Evolutionary conservation across 352 stramenopile species (phyloP).

Genomic region (Aphanomyces euteiches): DNA sequence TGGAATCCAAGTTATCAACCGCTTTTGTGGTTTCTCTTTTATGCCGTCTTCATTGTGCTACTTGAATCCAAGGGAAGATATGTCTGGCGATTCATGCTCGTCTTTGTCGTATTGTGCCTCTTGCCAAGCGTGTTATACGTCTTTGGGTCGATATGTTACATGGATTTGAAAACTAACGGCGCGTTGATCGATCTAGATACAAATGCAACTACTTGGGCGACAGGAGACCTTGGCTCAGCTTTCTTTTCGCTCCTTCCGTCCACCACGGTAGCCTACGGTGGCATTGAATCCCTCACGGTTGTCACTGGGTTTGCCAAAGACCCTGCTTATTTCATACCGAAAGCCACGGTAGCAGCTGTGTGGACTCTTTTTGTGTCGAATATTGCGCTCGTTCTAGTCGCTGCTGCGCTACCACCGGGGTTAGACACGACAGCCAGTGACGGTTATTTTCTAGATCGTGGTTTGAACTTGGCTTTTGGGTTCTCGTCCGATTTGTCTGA

Average conservation of each 20-base stretch:
- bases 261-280: slow-evolving; percentile 6
- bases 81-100: slow-evolving; percentile 3
- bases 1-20: slow-evolving; percentile 28
- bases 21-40: slow-evolving; percentile 36
- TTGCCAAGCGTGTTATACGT: slow-evolving; percentile 1
- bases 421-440: neutral
- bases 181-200: neutral
- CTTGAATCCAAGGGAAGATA: no score
- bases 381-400: neutral
- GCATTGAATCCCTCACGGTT: slow-evolving; percentile 15
- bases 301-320: neutral
- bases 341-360: neutral
- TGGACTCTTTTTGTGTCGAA: slow-evolving; percentile 19
- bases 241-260: slow-evolving; percentile 3
- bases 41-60: slow-evolving; percentile 27
- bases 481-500: neutral
- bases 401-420: slow-evolving; percentile 4
- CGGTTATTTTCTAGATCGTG: neutral
- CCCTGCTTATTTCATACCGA: neutral
- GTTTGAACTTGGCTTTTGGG: neutral
- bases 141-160: neutral
- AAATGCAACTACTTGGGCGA: neutral
- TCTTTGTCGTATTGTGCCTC: neutral
- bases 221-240: neutral
- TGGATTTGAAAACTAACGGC: neutral